Evolutionary conservation across 257 asterid species (phyloP), one percentile per base, ranked within the genome.

Genomic region (Fraxinus americana): DNA sequence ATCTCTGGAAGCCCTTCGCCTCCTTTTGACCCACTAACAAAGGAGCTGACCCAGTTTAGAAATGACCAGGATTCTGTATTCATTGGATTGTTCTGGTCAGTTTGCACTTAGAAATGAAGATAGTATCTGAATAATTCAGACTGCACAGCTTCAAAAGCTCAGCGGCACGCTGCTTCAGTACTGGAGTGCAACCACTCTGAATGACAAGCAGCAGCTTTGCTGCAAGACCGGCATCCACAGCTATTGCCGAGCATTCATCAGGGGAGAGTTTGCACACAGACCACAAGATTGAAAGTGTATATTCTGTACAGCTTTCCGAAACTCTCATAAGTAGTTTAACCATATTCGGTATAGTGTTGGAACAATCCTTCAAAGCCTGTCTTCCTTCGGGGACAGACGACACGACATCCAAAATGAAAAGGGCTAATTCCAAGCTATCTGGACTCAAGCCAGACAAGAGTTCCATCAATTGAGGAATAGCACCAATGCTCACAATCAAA

Each of bases 401-500:
- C 57, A 84, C 67, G 4, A 75, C 75, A 35, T 84, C 86, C 25
- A 86, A 85, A 71, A 84, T 79, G 79, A 79, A 72, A 19, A 86
- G 74, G 67, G 90, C 90, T 29, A 86, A 67, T 35, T 83, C 88
- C 69, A 84, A 77, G 74, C 82, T 79, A 59, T 79, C 88, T 1
- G 85, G 68, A 71, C 82, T 86, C 72, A 84, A 82, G 71, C 39
- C 81, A 48, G 86, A 84, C 43, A 86, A 67, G 35, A 77, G 70
- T 59, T 86, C 88, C n/a, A 86, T 78, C 75, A 84, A 79, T 74
- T 81, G 86, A 57, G 90, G 87, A 74, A 87, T 67, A 43, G 89
- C 96, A 29, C 94, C 94, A 21, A 89, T 84, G 78, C 91, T 82
- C 74, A 89, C 87, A 12, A 87, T 78, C 67, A 89, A 83, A 73